Percentiles rank a stretch among this genome's conserved stretches.
phyloP scores from a whole-genome alignment of 805 yeast species.

The Barnettozyma siamensis region DNA sequence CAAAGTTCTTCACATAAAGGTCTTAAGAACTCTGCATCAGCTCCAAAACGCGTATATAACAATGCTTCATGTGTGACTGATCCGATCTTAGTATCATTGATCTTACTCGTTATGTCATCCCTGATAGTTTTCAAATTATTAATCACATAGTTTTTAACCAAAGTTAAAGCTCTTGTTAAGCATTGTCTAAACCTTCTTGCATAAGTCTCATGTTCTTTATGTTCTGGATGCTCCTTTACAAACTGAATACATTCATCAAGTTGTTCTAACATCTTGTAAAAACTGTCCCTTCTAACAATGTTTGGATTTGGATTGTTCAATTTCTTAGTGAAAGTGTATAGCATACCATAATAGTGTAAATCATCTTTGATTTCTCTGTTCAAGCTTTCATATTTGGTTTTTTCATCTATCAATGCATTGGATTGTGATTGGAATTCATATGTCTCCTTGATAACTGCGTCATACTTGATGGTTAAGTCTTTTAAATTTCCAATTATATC shows the following conservation, averaged over 20 bases:
- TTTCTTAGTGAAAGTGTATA: slow-evolving; percentile 63
- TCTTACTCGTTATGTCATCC: slow-evolving; percentile 26
- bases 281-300: slow-evolving; percentile 54
- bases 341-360: slow-evolving; percentile 57
- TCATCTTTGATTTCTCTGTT: slow-evolving; percentile 40
- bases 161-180: slow-evolving; percentile 70
- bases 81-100: slow-evolving; percentile 21
- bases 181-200: slow-evolving; percentile 75
- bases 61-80: slow-evolving; percentile 55
- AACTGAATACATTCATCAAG: slow-evolving; percentile 67
- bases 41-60: slow-evolving; percentile 57
- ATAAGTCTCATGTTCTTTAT: slow-evolving; percentile 66
- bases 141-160: slow-evolving; percentile 62
- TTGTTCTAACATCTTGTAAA: slow-evolving; percentile 45
- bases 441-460: slow-evolving; percentile 57
- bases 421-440: slow-evolving; percentile 56
- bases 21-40: slow-evolving; percentile 34
- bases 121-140: slow-evolving; percentile 31
- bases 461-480: slow-evolving; percentile 45
- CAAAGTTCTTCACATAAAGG: slow-evolving; percentile 33
- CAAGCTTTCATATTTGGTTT: slow-evolving; percentile 36
- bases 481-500: slow-evolving; percentile 40
- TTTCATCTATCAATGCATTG: slow-evolving; percentile 41
- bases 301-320: slow-evolving; percentile 68
- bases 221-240: slow-evolving; percentile 47